phyloP scores from a whole-genome alignment of 495 filamentous ascomycete genomes.

The Aspergillus coremiiformis region DNA sequence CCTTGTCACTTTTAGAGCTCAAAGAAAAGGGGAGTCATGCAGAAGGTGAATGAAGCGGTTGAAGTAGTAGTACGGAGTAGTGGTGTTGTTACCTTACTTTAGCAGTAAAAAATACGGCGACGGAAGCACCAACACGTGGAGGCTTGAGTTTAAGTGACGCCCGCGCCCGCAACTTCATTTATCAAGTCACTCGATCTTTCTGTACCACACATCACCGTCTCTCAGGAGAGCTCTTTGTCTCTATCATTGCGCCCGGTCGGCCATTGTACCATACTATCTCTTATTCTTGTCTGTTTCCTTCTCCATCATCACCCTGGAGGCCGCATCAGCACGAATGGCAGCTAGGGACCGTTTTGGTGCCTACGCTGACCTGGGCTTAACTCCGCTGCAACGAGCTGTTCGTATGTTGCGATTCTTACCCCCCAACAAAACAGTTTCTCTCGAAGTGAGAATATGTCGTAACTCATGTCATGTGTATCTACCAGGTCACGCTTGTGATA shows the following conservation, averaged over 20 bases:
- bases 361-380: constrained; percentile 67
- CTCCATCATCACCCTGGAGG: constrained; percentile 62
- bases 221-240: constrained; percentile 5
- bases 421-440: not conserved
- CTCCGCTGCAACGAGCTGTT: constrained; percentile 90
- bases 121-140: constrained; percentile 17
- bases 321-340: constrained; percentile 88
- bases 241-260: constrained; percentile 4
- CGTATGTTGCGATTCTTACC: constrained; percentile 36
- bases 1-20: too few relatives aligned
- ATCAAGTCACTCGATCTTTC: constrained; percentile 1
- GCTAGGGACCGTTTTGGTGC: constrained; percentile 90
- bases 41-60: not conserved
- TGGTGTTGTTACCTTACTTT: not conserved
- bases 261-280: not conserved
- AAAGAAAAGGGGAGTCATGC: not conserved
- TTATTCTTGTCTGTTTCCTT: constrained; percentile 4
- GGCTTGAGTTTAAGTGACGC: constrained; percentile 2
- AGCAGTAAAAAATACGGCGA: not conserved
- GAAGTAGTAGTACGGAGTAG: not conserved
- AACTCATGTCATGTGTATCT: not conserved
- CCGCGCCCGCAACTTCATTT: constrained; percentile 1
- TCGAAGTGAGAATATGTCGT: not conserved
- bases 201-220: constrained; percentile 16
- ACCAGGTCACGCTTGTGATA: constrained; percentile 82